These are phyloP conservation scores for Sporothrix sp. DNA, from an alignment of 2,329 filamentous ascomycete genomes.

Conservation along the genomic window DNA sequence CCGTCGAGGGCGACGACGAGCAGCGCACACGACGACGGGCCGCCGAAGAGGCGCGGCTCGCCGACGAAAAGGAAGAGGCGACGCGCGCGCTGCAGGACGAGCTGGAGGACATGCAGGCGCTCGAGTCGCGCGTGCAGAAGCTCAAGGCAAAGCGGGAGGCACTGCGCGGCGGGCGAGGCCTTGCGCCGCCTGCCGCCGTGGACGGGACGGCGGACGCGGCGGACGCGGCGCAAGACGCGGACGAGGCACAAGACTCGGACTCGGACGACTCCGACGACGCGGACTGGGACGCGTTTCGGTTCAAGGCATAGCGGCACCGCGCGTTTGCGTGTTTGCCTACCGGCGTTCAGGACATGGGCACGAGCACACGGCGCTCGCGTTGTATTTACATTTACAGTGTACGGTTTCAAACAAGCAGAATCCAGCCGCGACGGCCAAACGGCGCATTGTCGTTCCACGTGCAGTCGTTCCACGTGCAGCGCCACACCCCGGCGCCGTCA, in stretches of 20 bases:
- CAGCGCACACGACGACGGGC: conserved; percentile 42
- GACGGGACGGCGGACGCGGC: conserved; percentile 31
- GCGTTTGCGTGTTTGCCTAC: background rate
- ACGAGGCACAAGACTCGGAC: conserved; percentile 35
- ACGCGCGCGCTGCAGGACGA: conserved; percentile 63
- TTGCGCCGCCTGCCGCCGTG: conserved; percentile 26
- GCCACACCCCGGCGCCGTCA: conserved; percentile 18
- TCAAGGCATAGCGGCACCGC: conserved; percentile 23
- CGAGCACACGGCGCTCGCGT: no score
- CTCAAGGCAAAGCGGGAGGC: conserved; percentile 64
- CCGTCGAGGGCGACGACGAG: conserved; percentile 36
- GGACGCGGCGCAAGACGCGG: conserved; percentile 30
- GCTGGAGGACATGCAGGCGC: conserved; percentile 72
- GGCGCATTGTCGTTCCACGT: no score
- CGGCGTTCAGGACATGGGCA: no score
- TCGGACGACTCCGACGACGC: conserved; percentile 38
- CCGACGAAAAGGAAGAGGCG: conserved; percentile 67
- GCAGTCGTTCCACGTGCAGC: no score
- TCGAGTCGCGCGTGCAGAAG: conserved; percentile 60
- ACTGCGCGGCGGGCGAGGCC: conserved; percentile 45
- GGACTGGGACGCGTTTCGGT: conserved; percentile 53
- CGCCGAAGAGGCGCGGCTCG: conserved; percentile 44
- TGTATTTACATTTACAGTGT: no score
- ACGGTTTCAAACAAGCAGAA: no score
- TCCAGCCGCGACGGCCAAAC: no score